Conservation (phyloP, 139 green algal species). For the Picochlorum sp. region DNA sequence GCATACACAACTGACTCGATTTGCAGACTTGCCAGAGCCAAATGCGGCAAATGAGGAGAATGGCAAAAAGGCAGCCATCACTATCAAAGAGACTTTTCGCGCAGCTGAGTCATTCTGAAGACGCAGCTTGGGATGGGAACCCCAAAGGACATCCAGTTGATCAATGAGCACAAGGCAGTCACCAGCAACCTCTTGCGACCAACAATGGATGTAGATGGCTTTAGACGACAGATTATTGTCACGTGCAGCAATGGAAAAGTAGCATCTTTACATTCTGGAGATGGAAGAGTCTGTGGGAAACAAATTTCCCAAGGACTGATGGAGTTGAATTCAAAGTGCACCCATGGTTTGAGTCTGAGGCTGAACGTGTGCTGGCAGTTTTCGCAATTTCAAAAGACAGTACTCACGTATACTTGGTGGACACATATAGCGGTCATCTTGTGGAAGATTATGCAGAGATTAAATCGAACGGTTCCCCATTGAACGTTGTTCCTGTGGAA, state of each 20-base stretch:
- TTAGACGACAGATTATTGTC: constrained; percentile 27
- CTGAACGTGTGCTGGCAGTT: constrained; percentile 31
- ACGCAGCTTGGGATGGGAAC: constrained; percentile 25
- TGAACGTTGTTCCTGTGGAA: constrained; percentile 39
- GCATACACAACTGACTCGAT: constrained; percentile 20
- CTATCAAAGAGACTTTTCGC: constrained; percentile 11
- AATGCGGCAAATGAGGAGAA: constrained; percentile 23
- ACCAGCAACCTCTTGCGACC: constrained; percentile 26
- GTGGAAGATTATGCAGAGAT: not conserved
- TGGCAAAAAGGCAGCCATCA: constrained; percentile 11
- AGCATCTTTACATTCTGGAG: constrained; percentile 77
- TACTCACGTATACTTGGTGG: constrained; percentile 25
- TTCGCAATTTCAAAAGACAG: constrained; percentile 9
- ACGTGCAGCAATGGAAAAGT: constrained; percentile 47
- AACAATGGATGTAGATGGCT: constrained; percentile 29
- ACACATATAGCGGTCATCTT: constrained; percentile 44
- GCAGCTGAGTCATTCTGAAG: constrained; percentile 43
- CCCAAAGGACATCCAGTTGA: constrained; percentile 6
- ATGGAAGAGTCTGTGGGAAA: constrained; percentile 76
- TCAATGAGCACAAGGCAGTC: constrained; percentile 8
- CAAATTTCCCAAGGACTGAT: constrained; percentile 7
- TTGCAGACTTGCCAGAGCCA: constrained; percentile 62
- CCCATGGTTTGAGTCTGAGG: constrained; percentile 49
- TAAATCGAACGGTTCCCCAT: constrained; percentile 2
- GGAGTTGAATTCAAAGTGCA: constrained; percentile 38